Base-by-base conservation (phyloP, 257 asterid genomes). In the Ilex aquifolium region DNA sequence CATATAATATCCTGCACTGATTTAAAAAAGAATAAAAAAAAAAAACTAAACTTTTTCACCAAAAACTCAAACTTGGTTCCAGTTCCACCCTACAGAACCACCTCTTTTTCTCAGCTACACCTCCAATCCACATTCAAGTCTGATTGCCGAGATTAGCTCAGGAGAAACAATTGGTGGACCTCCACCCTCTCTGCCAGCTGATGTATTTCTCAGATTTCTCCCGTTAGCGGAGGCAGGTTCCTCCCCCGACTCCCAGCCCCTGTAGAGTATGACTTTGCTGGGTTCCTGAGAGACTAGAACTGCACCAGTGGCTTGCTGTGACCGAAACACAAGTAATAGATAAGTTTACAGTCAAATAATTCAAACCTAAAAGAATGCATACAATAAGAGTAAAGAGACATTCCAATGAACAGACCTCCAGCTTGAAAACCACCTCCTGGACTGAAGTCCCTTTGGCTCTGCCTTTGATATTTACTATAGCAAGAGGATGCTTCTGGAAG, bases 251-350 rank as follows among this genome's bases (percentile, higher is more conserved):
- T 82, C 95, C 90, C 92, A 88, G n/a, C 95, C 96, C 72, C 96
- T 80, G 72, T 85, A 93, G 64, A 93, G 91, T 66, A 93, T 93
- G 71, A 93, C 87, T 76, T 93, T 90, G 82, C 87, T 90, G 30
- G 99, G 95, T 77, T 93, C 99, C 67, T 85, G 96, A 54, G 97
- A 93, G 60, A 93, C 99, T 48, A 93, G 85, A 64, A 84, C 68
- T 2, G 89, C 88, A 57, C 97, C 95, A 1, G 97, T 93, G 13
- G 92, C 91, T 86, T 84, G 90, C 99, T 93, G 90, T 53, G 57
- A 21, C 11, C 27, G 27, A 21, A 21, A 14, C 7, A 53, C 3
- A 21, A 14, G 15, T 7, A 53, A 53, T 7, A n/a, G 31, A 15
- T 10, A 14, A 0, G 10, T 46, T 17, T 53, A 6, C 57, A 53